Conservation (phyloP, 352 stramenopile genomes). For the Phytophthora melonis region DNA sequence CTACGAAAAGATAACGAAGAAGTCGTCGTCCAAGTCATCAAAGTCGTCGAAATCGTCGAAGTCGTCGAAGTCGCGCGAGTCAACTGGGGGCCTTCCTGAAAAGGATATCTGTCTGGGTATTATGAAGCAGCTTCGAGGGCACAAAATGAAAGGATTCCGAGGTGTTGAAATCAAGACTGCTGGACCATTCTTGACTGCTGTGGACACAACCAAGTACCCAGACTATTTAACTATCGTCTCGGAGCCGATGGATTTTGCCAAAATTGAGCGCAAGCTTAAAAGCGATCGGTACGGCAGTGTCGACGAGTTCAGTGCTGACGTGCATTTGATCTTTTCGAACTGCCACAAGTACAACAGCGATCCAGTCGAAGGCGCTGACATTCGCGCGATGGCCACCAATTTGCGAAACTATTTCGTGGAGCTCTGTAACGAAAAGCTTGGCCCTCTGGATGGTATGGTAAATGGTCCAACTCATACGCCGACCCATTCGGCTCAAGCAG, state of each 20-base stretch:
- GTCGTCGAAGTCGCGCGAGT: conserved; percentile 54
- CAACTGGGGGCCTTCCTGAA: conserved; percentile 50
- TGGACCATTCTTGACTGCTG: conserved; percentile 82
- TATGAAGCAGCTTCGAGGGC: conserved; percentile 70
- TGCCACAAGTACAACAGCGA: conserved; percentile 92
- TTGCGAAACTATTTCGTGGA: conserved; percentile 83
- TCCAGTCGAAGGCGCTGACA: conserved; percentile 85
- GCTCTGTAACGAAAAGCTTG: conserved; percentile 78
- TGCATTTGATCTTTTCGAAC: conserved; percentile 91
- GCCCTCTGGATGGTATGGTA: conserved; percentile 42
- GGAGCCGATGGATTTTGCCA: conserved; percentile 90
- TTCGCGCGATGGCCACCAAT: conserved; percentile 87
- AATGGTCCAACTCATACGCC: conserved; percentile 23
- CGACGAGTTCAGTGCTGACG: conserved; percentile 85
- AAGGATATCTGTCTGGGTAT: conserved; percentile 77
- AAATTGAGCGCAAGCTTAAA: conserved; percentile 90
- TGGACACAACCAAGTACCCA: conserved; percentile 88
- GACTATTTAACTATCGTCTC: conserved; percentile 84
- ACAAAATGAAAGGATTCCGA: conserved; percentile 89
- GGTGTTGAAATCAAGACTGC: conserved; percentile 86
- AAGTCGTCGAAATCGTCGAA: conserved; percentile 48
- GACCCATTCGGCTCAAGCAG: conserved; percentile 22
- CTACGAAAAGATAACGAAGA: conserved; percentile 46
- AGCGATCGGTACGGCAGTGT: conserved; percentile 79
- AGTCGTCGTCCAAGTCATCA: conserved; percentile 47